Evolutionary conservation across 2,329 filamentous ascomycete genomes (phyloP), one percentile per base, ranked within the genome.

Genomic region (Verticillium nubilum): DNA sequence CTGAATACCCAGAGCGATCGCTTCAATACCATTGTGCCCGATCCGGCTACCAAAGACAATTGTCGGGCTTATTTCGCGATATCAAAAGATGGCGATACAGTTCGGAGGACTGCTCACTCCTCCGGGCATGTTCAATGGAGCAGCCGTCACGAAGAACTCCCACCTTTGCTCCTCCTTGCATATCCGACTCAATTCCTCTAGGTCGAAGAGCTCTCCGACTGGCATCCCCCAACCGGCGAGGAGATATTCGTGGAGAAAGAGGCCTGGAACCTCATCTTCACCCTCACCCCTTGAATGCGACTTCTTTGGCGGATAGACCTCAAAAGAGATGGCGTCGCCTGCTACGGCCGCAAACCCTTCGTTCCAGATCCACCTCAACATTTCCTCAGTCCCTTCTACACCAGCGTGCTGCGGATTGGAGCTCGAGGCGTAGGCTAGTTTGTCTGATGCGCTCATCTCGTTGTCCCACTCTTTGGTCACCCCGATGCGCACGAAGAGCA

Each of bases 81-180:
- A 10, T 53, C 58, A 79, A 31, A 78, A 74, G 27, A 79, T 76
- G 23, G 76, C 76, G 31, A 78, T 66, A 5, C 72, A 74, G 62
- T 78, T 78, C 9, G 78, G 74, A 5, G 78, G 78, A 61, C 75
- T 78, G 23, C 73, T 75, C 2, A 79, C 73, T 6, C 75, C 76
- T 1, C 77, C 77, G 28, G 75, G 74, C 60, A 79, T 76, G 57
- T 82, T 80, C 35, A 82, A 67, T 1, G 79, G 79, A 54, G 76
- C 70, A 23, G 76, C 80, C 1, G 74, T 74, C 23, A 84, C 67
- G 61, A 84, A 83, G 61, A 84, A 84, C 0, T 70, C 72, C 74
- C 77, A 82, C 15, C 78, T 68, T 13, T 73, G 75, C 5, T 77
- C 74, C 61, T 80, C 74, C 61, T 83, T 83, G 70, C 86, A 86